phyloP scores from a whole-genome alignment of 306 rosid genomes.

The Vigna reflexopilosa region DNA sequence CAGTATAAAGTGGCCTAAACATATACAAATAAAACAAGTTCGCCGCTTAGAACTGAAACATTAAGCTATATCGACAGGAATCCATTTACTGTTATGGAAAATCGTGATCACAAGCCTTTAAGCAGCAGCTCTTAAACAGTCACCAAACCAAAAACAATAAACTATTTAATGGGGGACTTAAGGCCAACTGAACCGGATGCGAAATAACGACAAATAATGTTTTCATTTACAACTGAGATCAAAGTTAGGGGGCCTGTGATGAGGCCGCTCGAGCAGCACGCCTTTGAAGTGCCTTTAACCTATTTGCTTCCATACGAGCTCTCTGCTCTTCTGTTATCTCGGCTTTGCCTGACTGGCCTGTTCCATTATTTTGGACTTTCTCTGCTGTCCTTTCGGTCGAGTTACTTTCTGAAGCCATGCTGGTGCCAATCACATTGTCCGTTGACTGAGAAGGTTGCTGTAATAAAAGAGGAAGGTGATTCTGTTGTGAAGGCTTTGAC shows the following conservation, averaged over 20 bases:
- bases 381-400: constrained; percentile 34
- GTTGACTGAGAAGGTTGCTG: constrained; percentile 61
- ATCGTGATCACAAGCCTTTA: neutral
- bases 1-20: neutral
- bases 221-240: constrained; percentile 30
- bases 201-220: neutral
- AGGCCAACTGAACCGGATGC: constrained; percentile 14
- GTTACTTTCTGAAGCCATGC: constrained; percentile 39
- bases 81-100: neutral
- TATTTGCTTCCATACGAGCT: constrained; percentile 85
- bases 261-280: constrained; percentile 66
- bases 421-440: constrained; percentile 9
- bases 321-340: constrained; percentile 78
- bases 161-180: neutral
- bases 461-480: constrained; percentile 34
- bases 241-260: constrained; percentile 45
- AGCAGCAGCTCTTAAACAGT: constrained; percentile 22
- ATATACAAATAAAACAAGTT: neutral
- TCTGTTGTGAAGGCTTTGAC: neutral
- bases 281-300: constrained; percentile 87
- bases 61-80: constrained; percentile 6
- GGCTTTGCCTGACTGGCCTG: constrained; percentile 40
- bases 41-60: constrained; percentile 5
- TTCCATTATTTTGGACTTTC: constrained; percentile 48
- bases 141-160: constrained; percentile 2